These are phyloP conservation scores for Geotrichum australiense DNA, from an alignment of 1,139 yeast genomes.

Conservation along the genomic window DNA sequence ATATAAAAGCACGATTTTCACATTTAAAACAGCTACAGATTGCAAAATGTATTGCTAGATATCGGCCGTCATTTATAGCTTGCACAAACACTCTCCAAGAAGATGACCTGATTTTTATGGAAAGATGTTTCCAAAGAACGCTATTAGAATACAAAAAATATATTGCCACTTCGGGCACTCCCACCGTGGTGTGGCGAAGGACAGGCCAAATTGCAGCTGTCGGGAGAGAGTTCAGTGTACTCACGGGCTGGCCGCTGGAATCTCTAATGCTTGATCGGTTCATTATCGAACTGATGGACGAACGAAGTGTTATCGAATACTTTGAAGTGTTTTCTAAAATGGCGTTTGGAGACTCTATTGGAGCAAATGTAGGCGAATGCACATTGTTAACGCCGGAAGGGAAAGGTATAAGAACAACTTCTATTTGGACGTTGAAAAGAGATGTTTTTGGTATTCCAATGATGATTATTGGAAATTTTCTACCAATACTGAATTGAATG, in stretches of 20 bases:
- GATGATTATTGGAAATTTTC: slow-evolving; percentile 91
- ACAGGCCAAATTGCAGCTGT: slow-evolving; percentile 94
- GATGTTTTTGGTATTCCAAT: slow-evolving; percentile 90
- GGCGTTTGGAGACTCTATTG: slow-evolving; percentile 87
- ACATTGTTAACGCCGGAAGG: slow-evolving; percentile 58
- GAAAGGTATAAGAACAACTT: slow-evolving; percentile 51
- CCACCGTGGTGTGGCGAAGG: slow-evolving; percentile 91
- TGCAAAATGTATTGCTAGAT: slow-evolving; percentile 84
- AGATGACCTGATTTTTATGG: slow-evolving; percentile 90
- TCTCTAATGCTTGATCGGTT: slow-evolving; percentile 55
- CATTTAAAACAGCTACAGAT: slow-evolving; percentile 66
- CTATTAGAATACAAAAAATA: slow-evolving; percentile 81
- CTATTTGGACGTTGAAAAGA: slow-evolving; percentile 85
- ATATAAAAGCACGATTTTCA: slow-evolving; percentile 64
- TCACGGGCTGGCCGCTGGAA: slow-evolving; percentile 83
- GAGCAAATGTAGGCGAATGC: slow-evolving; percentile 77
- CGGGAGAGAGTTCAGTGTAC: slow-evolving; percentile 80
- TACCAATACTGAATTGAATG: slow-evolving; percentile 47
- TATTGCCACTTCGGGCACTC: slow-evolving; percentile 81
- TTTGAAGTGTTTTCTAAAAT: slow-evolving; percentile 77
- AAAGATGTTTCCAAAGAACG: slow-evolving; percentile 91
- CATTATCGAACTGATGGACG: slow-evolving; percentile 86
- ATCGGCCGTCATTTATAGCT: slow-evolving; percentile 88
- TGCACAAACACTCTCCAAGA: slow-evolving; percentile 83
- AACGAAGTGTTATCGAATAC: slow-evolving; percentile 76